phyloP scores from a whole-genome alignment of 23 red algal genomes.

The Gracilaria caudata region DNA sequence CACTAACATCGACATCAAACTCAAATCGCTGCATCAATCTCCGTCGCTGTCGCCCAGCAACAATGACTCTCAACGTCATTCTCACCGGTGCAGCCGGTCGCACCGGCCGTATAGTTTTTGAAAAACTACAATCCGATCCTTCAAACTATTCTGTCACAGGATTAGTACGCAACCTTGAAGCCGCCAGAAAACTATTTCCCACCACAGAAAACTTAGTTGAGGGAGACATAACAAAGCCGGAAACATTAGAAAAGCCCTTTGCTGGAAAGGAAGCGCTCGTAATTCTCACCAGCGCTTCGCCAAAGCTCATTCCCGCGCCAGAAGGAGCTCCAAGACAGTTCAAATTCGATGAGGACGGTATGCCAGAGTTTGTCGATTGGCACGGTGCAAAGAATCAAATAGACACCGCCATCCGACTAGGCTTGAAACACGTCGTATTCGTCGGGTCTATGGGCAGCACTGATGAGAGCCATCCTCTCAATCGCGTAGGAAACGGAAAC shows the following conservation, averaged over 20 bases:
- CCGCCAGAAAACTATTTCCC: conserved; percentile 31
- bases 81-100: conserved; percentile 80
- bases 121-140: conserved; percentile 30
- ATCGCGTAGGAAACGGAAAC: conserved; percentile 83
- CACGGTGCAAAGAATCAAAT: conserved; percentile 69
- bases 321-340: conserved; percentile 58
- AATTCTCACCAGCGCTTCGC: conserved; percentile 68
- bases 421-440: conserved; percentile 67
- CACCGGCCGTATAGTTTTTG: conserved; percentile 74
- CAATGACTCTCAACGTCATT: conserved; percentile 54
- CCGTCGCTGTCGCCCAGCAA: background rate
- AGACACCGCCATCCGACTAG: conserved; percentile 70
- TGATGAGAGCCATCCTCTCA: conserved; percentile 71
- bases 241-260: conserved; percentile 48
- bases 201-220: conserved; percentile 35
- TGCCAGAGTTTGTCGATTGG: conserved; percentile 77
- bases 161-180: conserved; percentile 51
- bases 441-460: conserved; percentile 80
- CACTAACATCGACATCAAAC: background rate
- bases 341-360: conserved; percentile 54
- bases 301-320: conserved; percentile 50
- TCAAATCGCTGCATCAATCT: background rate
- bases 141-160: conserved; percentile 46
- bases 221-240: conserved; percentile 68
- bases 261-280: conserved; percentile 64